These are phyloP conservation scores for Barnettozyma sucrosica DNA, from an alignment of 805 yeast species.

Conservation along the genomic window DNA sequence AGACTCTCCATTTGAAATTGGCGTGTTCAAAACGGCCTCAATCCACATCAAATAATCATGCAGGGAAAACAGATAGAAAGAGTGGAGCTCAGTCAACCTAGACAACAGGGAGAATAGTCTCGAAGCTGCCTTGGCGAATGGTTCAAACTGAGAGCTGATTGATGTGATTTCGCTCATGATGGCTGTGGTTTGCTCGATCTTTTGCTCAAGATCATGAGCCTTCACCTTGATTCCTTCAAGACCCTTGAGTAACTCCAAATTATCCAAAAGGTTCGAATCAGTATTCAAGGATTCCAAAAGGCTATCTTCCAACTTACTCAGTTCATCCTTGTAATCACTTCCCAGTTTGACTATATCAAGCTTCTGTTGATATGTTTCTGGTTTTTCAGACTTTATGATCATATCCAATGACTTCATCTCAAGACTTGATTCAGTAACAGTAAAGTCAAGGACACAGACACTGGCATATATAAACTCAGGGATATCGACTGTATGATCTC, in stretches of 20 bases:
- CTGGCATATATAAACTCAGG: constrained; percentile 57
- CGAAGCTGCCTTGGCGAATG: constrained; percentile 53
- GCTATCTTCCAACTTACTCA: constrained; percentile 51
- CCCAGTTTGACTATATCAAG: constrained; percentile 47
- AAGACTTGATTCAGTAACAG: constrained; percentile 63
- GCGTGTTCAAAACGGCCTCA: constrained; percentile 23
- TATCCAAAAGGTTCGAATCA: constrained; percentile 61
- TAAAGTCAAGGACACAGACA: constrained; percentile 60
- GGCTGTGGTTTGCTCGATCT: constrained; percentile 46
- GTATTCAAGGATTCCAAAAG: constrained; percentile 55
- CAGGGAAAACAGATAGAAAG: constrained; percentile 56
- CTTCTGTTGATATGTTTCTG: constrained; percentile 61
- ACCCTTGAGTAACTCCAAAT: constrained; percentile 50
- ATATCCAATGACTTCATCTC: constrained; percentile 56
- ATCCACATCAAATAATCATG: constrained; percentile 36
- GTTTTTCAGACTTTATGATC: constrained; percentile 48
- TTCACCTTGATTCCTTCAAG: constrained; percentile 64
- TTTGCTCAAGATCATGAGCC: constrained; percentile 44
- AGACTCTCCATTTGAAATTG: not conserved
- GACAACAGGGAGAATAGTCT: constrained; percentile 43
- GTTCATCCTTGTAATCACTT: constrained; percentile 49
- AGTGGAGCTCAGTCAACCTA: constrained; percentile 34
- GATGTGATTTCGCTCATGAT: constrained; percentile 52
- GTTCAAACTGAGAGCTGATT: constrained; percentile 40
- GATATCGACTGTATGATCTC: constrained; percentile 43